Evolutionary conservation across 495 filamentous ascomycete species (phyloP).

Genomic region (Daldinia bambusicola): DNA sequence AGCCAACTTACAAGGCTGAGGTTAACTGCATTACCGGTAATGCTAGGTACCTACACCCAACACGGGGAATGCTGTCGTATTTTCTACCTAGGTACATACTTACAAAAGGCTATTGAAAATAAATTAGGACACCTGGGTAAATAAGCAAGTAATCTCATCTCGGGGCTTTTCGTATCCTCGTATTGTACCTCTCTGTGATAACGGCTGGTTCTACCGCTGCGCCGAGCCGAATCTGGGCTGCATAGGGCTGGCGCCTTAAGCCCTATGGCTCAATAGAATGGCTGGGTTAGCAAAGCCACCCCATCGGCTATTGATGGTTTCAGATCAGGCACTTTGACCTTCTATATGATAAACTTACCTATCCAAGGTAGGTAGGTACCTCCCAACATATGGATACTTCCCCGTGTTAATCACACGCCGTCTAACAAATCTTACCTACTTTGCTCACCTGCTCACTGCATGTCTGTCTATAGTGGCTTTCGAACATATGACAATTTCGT

Average conservation of each 20-base stretch:
- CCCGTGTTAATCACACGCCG: not conserved
- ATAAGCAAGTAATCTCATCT: not conserved
- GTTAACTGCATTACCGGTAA: too few species aligned
- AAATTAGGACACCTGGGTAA: not conserved
- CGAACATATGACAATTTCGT: not conserved
- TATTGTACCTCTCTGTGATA: not conserved
- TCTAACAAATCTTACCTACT: not conserved
- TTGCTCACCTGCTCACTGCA: not conserved
- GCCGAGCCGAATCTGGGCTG: slow-evolving; percentile 30
- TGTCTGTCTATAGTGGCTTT: not conserved
- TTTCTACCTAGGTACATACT: not conserved
- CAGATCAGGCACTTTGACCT: slow-evolving; percentile 1
- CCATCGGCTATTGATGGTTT: not conserved
- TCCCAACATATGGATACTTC: not conserved
- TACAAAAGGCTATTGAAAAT: not conserved
- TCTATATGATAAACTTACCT: too few species aligned
- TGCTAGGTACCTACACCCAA: not conserved
- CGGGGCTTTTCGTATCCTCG: slow-evolving; percentile 5
- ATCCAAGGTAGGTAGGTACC: not conserved
- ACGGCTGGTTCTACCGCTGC: slow-evolving; percentile 21
- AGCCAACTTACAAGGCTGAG: slow-evolving; percentile 18
- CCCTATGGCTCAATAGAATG: slow-evolving; percentile 20
- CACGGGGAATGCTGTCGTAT: not conserved
- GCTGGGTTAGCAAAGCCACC: slow-evolving; percentile 12
- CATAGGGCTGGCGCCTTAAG: slow-evolving; percentile 42